Evolutionary conservation across 164 flowering plant species (phyloP).

Genomic region (Nymphaea thermarum): DNA sequence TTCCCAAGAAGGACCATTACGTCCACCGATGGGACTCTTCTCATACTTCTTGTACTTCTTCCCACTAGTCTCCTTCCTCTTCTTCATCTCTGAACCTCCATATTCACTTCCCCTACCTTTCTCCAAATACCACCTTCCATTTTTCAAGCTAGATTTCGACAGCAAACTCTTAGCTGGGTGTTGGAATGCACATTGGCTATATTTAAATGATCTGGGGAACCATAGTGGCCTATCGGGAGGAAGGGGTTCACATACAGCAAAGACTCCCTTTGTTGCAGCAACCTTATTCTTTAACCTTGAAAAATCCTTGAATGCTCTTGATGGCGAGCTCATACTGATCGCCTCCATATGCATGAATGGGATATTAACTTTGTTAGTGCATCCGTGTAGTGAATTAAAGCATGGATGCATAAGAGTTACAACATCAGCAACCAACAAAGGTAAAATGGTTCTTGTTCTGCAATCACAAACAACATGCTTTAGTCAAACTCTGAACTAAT

Average conservation of each 20-base stretch:
- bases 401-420: too few relatives aligned
- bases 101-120: too few relatives aligned
- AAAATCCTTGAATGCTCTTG: not conserved
- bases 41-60: not conserved
- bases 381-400: too few relatives aligned
- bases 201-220: conserved; percentile 53
- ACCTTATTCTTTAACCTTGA: not conserved
- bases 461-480: too few relatives aligned
- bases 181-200: not conserved
- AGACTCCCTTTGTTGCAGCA: conserved; percentile 57
- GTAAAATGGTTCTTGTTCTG: too few relatives aligned
- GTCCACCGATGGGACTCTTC: conserved; percentile 1
- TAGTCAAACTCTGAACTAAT: too few relatives aligned
- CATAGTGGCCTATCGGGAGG: conserved; percentile 88
- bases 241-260: conserved; percentile 72
- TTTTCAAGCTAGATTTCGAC: not conserved
- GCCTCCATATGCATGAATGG: too few relatives aligned
- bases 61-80: not conserved
- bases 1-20: conserved; percentile 42
- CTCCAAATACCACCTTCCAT: not conserved
- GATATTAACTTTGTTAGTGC: too few relatives aligned
- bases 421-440: too few relatives aligned
- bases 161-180: not conserved
- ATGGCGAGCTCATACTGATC: not conserved
- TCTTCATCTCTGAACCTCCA: not conserved